These are phyloP conservation scores for Tolypocladium amazonense DNA, from an alignment of 2,329 filamentous ascomycete genomes.

Conservation along the genomic window DNA sequence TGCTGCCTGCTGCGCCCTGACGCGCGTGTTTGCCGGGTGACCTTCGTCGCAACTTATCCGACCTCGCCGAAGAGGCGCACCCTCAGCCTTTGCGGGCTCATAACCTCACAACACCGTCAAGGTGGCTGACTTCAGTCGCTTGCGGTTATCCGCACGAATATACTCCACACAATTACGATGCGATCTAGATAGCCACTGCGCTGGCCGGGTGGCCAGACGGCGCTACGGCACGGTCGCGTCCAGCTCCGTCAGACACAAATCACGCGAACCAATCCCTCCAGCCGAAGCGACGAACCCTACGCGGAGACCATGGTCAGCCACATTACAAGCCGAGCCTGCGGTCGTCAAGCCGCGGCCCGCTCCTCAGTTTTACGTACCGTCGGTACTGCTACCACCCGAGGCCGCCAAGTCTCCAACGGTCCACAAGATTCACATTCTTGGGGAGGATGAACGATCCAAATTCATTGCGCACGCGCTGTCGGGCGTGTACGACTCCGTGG, in stretches of 20 bases:
- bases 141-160: slow-evolving; percentile 34
- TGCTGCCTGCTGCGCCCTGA: neutral
- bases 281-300: slow-evolving; percentile 6
- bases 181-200: slow-evolving; percentile 24
- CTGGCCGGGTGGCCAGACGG: slow-evolving; percentile 26
- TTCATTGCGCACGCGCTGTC: slow-evolving; percentile 31
- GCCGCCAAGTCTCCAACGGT: slow-evolving; percentile 19
- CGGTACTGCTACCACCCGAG: slow-evolving; percentile 22
- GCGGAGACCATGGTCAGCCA: slow-evolving; percentile 11
- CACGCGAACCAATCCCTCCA: slow-evolving; percentile 10
- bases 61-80: neutral
- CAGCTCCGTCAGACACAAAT: slow-evolving; percentile 10
- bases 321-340: slow-evolving; percentile 7
- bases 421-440: slow-evolving; percentile 31
- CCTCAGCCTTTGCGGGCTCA: neutral
- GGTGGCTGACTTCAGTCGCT: slow-evolving; percentile 25
- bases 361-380: slow-evolving; percentile 22
- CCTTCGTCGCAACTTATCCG: neutral
- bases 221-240: slow-evolving; percentile 18
- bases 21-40: neutral
- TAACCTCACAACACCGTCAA: slow-evolving; percentile 12
- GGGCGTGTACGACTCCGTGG: slow-evolving; percentile 28
- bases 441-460: slow-evolving; percentile 27
- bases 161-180: slow-evolving; percentile 25
- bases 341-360: neutral